A percentile compares a stretch with the other conserved stretches of the same genome.
phyloP scores from a whole-genome alignment of 179 eudicot genomes.

The Actinidia chinensis region DNA sequence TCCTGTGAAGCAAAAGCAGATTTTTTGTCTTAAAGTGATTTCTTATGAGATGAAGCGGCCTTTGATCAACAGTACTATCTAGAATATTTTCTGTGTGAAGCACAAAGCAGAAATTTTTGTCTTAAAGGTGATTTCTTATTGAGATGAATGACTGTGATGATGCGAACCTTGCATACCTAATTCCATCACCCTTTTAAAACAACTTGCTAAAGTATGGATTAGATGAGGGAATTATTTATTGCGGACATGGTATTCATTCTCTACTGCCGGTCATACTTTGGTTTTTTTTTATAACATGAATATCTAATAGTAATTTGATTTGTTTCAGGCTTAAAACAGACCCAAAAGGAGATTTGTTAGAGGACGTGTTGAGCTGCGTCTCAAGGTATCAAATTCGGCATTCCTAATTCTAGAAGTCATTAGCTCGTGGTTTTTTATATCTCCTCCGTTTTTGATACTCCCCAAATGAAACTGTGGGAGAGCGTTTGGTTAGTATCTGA shows the following conservation, averaged over 20 bases:
- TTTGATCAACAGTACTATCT: no score
- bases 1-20: constrained; percentile 93
- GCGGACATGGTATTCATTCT: constrained; percentile 72
- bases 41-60: no score
- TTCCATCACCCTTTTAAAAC: constrained; percentile 76
- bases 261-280: constrained; percentile 6
- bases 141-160: constrained; percentile 87
- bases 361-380: constrained; percentile 95
- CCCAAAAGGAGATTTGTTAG: constrained; percentile 92
- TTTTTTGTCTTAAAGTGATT: constrained; percentile 85
- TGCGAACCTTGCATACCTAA: constrained; percentile 87
- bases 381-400: constrained; percentile 94
- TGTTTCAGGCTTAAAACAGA: constrained; percentile 83
- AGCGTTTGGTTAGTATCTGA: constrained; percentile 91
- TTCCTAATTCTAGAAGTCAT: constrained; percentile 91
- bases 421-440: constrained; percentile 88
- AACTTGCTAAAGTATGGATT: constrained; percentile 94
- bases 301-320: not conserved
- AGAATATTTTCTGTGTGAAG: no score
- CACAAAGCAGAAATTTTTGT: no score
- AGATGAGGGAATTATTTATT: constrained; percentile 99
- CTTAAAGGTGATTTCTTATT: no score
- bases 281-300: not conserved
- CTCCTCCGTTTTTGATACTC: constrained; percentile 97
- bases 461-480: constrained; percentile 81